Evolutionary conservation across 306 rosid genomes (phyloP), one percentile per base, ranked within the genome.

Genomic region (Ormosia emarginata): DNA sequence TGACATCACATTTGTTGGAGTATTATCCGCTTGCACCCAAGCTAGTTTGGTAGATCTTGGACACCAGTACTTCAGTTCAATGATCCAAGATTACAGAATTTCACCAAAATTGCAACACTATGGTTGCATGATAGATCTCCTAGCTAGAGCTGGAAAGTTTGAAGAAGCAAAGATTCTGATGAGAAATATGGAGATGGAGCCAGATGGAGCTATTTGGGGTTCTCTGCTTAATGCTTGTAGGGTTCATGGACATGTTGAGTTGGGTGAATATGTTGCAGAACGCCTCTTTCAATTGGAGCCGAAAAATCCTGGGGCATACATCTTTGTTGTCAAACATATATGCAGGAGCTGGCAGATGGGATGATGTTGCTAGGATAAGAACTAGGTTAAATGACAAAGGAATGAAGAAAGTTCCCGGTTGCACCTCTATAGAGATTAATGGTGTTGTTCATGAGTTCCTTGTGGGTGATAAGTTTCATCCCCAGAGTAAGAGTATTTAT

Each of bases 151-250:
- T 11, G 95, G 97, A 58, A 76, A 86, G 74, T 91, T 95, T 11
- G 90, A 93, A 50, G 97, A 95, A 83, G 97, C 92, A 13, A 90
- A 88, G 81, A 62, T 73, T 44, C 70, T 91, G 53, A 86, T 95
- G 53, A 75, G 84, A 58, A 84, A 66, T 43, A 95, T 95, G 97
- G 84, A 88, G 79, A 84, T 91, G 89, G 84, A 93, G 67, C 98
- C 98, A 1, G 98, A 93, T 78, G 95, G 94, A 67, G 94, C 95
- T 64, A 90, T 91, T 9, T 91, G 97, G 98, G 93, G 98, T 64
- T 88, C 95, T 76, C 90, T 94, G 82, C 98, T 94, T 15, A 91
- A 90, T 72, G 95, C 97, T 59, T 92, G 98, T 78, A 84, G 85
- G 85, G 83, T 79, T 77, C 91, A 89, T 79, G 86, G 88, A 39